Evolutionary conservation across 257 asterid genomes (phyloP).

Genomic region (Orobanche coerulescens): DNA sequence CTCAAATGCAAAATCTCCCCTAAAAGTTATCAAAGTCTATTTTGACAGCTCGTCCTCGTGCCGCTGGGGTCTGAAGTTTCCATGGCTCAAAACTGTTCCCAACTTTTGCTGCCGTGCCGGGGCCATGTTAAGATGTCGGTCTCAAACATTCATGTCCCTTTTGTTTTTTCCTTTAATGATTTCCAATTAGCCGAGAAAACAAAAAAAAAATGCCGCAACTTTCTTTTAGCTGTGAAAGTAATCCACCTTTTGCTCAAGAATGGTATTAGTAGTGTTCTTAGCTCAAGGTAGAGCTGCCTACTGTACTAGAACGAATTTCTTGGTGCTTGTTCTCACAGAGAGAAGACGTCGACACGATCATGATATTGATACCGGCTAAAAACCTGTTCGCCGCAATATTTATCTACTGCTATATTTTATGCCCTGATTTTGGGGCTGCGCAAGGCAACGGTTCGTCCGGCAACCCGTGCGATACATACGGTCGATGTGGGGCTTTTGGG

Average conservation of each 20-base stretch:
- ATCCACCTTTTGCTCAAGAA: neutral
- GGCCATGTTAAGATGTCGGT: neutral
- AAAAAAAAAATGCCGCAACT: too few relatives aligned
- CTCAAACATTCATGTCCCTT: neutral
- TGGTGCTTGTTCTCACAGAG: neutral
- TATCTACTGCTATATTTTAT: neutral
- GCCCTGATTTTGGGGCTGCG: constrained; percentile 19
- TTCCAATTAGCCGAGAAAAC: neutral
- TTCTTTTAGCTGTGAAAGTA: too few relatives aligned
- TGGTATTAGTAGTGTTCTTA: neutral
- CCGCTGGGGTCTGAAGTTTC: neutral
- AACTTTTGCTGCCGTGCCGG: neutral
- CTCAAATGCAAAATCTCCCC: neutral
- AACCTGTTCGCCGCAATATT: neutral
- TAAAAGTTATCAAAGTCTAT: neutral
- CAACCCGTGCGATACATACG: constrained; percentile 19
- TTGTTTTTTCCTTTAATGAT: too few relatives aligned
- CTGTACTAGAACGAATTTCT: too few relatives aligned
- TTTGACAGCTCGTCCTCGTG: neutral
- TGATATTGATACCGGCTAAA: constrained; percentile 16
- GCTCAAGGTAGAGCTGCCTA: neutral
- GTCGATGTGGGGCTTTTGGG: constrained; percentile 47
- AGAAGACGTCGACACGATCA: neutral
- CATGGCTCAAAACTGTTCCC: neutral
- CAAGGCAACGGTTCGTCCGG: constrained; percentile 14